These are phyloP conservation scores for Penicillium simplicissimum DNA, from an alignment of 495 filamentous ascomycete genomes.

Conservation along the genomic window DNA sequence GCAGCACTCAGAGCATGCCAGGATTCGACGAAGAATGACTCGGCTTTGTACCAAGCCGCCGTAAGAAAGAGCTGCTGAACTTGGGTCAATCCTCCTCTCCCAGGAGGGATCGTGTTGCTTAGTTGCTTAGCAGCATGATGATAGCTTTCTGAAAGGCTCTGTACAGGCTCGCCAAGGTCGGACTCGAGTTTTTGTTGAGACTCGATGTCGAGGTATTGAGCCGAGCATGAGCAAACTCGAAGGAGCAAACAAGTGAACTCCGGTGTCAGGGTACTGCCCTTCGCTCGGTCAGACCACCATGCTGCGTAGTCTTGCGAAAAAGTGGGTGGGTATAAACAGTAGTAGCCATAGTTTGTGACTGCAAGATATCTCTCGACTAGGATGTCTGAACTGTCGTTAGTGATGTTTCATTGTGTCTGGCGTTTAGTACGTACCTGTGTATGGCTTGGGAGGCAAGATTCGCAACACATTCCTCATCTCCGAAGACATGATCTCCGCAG, in stretches of 20 bases:
- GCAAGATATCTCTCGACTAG: conserved; percentile 51
- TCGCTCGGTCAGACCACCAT: conserved; percentile 46
- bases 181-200: conserved; percentile 46
- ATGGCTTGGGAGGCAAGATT: conserved; percentile 32
- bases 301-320: conserved; percentile 49
- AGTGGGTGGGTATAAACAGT: conserved; percentile 47
- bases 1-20: conserved; percentile 50
- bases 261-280: conserved; percentile 33
- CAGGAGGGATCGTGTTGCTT: conserved; percentile 44
- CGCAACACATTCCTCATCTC: conserved; percentile 31
- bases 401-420: neutral
- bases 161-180: conserved; percentile 41
- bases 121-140: conserved; percentile 47
- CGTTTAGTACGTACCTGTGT: conserved; percentile 24
- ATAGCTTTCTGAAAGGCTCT: conserved; percentile 42
- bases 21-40: conserved; percentile 51
- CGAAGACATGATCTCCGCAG: conserved; percentile 2
- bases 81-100: conserved; percentile 48
- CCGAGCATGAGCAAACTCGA: conserved; percentile 52
- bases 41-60: conserved; percentile 54
- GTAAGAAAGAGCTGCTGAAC: conserved; percentile 55
- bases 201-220: conserved; percentile 42
- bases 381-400: conserved; percentile 39
- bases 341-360: conserved; percentile 52
- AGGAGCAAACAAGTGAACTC: conserved; percentile 54